Evolutionary conservation across 306 rosid genomes (phyloP).

Genomic region (Sechiopsis laciniata): DNA sequence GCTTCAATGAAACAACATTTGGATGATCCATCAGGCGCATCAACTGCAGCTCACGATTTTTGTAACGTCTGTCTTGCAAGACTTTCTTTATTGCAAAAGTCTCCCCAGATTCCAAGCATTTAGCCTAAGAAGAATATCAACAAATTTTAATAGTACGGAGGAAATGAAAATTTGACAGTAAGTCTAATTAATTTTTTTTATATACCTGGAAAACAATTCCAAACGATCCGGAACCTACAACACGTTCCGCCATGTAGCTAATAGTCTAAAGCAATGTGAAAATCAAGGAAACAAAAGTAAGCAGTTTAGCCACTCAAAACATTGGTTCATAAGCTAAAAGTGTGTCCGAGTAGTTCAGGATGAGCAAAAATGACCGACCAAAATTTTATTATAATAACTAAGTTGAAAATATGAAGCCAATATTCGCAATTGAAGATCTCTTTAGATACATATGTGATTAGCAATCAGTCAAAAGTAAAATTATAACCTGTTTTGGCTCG

Average conservation of each 20-base stretch:
- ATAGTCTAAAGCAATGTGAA: conserved; percentile 53
- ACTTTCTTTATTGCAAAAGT: conserved; percentile 87
- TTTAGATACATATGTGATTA: background rate
- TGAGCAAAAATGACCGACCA: background rate
- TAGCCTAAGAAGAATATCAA: conserved; percentile 57
- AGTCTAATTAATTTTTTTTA: conserved; percentile 9
- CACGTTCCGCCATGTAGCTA: conserved; percentile 97
- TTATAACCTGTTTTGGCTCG: conserved; percentile 74
- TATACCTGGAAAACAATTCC: conserved; percentile 91
- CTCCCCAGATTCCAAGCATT: conserved; percentile 88
- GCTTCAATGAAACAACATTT: conserved; percentile 71
- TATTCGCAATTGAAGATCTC: background rate
- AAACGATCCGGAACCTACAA: conserved; percentile 93
- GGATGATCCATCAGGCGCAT: conserved; percentile 98
- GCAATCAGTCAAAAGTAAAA: conserved; percentile 12
- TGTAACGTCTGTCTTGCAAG: conserved; percentile 79
- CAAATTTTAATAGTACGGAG: background rate
- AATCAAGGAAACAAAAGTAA: conserved; percentile 24
- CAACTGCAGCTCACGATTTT: conserved; percentile 86
- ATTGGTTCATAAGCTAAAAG: background rate
- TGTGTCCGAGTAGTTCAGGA: background rate
- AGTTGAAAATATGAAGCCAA: conserved; percentile 3
- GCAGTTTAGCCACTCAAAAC: conserved; percentile 21
- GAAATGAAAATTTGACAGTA: conserved; percentile 5
- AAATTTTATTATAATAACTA: background rate